Evolutionary conservation across 2,329 filamentous ascomycete species (phyloP), one percentile per base, ranked within the genome.

Genomic region (Cladosporium sp.): DNA sequence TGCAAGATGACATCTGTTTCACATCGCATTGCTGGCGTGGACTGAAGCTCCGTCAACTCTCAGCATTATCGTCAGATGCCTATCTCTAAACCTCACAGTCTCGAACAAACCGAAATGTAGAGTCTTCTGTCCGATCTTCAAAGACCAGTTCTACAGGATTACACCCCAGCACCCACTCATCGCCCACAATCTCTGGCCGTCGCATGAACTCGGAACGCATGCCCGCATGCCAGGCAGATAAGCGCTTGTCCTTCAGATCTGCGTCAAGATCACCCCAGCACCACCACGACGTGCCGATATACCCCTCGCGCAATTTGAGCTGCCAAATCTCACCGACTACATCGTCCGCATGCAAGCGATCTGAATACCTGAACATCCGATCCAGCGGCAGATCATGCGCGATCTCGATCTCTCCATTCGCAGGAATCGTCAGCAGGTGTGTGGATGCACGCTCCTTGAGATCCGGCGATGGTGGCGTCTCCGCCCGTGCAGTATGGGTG

Each of bases 241-340:
- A 38, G 42, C 45, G 47, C 18, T 47, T 50, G 15, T 38, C 43
- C 30, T 36, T 43, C 19, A 53, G 24, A 13, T 53, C 45, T 12
- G 19, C 44, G 39, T 49, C 30, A 44, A 53, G 37, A 20, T 27
- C 44, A 7, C 51, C 51, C 51, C 51, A 53, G 32, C 51, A 53
- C 51, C 44, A 53, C 51, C 51, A 53, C 13, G 22, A 17, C 29
- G 44, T n/a, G n/a, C n/a, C n/a, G n/a, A n/a, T n/a, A n/a, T n/a
- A n/a, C n/a, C n/a, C n/a, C n/a, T n/a, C n/a, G n/a, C n/a, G n/a
- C n/a, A n/a, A n/a, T n/a, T n/a, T n/a, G n/a, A n/a, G n/a, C n/a
- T n/a, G n/a, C n/a, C n/a, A n/a, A n/a, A n/a, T n/a, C n/a, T n/a
- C n/a, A n/a, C n/a, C n/a, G n/a, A n/a, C n/a, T n/a, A n/a, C n/a